Conservation (phyloP, 257 asterid genomes). For the Cynanchum wilfordii region DNA sequence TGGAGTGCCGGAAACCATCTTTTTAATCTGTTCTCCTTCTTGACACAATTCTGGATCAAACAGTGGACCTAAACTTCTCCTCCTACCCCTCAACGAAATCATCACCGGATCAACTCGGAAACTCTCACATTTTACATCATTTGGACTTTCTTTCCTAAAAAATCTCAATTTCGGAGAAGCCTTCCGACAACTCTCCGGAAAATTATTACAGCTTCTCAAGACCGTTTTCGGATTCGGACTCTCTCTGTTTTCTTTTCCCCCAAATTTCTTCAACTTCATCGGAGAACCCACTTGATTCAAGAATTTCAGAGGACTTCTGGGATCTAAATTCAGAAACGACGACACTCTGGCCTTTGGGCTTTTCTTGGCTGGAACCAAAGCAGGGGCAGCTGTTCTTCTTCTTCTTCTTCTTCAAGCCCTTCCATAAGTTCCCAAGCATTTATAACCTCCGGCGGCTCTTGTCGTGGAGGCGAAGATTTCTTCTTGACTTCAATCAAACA, state of each 20-base stretch:
- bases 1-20: slow-evolving; percentile 26
- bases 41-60: slow-evolving; percentile 51
- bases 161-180: slow-evolving; percentile 58
- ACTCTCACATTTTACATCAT: slow-evolving; percentile 34
- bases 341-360: slow-evolving; percentile 50
- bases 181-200: slow-evolving; percentile 35
- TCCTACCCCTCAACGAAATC: slow-evolving; percentile 34
- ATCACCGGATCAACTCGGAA: slow-evolving; percentile 39
- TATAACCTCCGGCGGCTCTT: slow-evolving; percentile 68
- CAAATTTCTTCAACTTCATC: slow-evolving; percentile 43
- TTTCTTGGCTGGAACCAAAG: slow-evolving; percentile 30
- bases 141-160: slow-evolving; percentile 49
- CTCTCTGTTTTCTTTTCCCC: slow-evolving; percentile 66
- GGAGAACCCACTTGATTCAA: slow-evolving; percentile 72
- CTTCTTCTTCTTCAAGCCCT: slow-evolving; percentile 62
- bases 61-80: slow-evolving; percentile 52
- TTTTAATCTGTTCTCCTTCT: slow-evolving; percentile 59
- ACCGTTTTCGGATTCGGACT: slow-evolving; percentile 36
- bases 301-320: slow-evolving; percentile 65
- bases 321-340: slow-evolving; percentile 36
- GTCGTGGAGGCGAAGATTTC: slow-evolving; percentile 40
- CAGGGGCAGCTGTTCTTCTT: slow-evolving; percentile 10
- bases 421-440: slow-evolving; percentile 96
- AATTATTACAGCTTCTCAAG: slow-evolving; percentile 14
- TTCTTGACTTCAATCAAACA: slow-evolving; percentile 26